Evolutionary conservation across 805 yeast genomes (phyloP).

Genomic region (Barnettozyma pratensis): DNA sequence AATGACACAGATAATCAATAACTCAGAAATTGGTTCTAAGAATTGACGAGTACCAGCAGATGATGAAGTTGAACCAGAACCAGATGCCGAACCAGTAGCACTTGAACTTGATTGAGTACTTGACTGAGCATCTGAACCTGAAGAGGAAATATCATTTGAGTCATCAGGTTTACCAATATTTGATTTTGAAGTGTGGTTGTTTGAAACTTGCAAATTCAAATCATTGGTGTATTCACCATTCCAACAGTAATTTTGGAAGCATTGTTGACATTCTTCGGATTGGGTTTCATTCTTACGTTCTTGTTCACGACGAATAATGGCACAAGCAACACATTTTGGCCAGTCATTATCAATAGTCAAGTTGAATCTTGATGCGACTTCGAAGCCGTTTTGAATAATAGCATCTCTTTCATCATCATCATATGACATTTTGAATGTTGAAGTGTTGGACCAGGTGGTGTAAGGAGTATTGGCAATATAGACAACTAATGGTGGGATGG

Average conservation of each 20-base stretch:
- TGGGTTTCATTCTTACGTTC: constrained; percentile 60
- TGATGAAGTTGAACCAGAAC: not conserved
- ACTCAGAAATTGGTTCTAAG: constrained; percentile 4
- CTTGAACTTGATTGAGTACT: not conserved
- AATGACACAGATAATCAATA: constrained; percentile 1
- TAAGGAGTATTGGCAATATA: constrained; percentile 72
- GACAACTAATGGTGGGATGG: constrained; percentile 70
- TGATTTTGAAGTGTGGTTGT: constrained; percentile 5
- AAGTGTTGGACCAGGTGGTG: constrained; percentile 61
- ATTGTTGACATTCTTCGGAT: constrained; percentile 59
- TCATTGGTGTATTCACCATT: constrained; percentile 35
- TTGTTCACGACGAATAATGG: constrained; percentile 71
- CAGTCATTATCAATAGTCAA: constrained; percentile 64
- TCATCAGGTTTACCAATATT: not conserved
- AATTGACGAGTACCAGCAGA: not conserved
- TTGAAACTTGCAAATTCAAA: not conserved
- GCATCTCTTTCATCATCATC: constrained; percentile 48
- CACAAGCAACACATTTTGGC: constrained; percentile 77
- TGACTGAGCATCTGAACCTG: not conserved
- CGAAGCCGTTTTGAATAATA: constrained; percentile 72
- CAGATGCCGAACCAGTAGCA: not conserved
- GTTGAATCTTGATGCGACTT: constrained; percentile 59
- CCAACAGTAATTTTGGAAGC: constrained; percentile 79
- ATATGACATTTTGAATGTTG: constrained; percentile 65
- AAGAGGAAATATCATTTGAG: not conserved